These are phyloP conservation scores for Leishmania major DNA, from an alignment of 208 protist species.

Conservation along the genomic window DNA sequence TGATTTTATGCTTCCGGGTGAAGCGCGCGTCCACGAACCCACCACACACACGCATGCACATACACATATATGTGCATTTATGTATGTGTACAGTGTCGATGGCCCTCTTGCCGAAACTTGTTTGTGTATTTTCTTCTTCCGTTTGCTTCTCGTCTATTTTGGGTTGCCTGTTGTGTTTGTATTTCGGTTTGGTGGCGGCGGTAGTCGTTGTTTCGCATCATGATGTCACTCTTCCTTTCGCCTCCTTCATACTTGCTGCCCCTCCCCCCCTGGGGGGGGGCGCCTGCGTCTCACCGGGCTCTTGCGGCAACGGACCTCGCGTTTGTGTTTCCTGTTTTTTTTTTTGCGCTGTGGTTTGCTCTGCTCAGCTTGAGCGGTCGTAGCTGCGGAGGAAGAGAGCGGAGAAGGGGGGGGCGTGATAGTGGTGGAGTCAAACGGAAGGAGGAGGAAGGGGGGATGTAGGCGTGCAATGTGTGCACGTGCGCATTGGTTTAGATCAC, in stretches of 20 bases:
- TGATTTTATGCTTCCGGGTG: not conserved
- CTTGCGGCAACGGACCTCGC: not conserved
- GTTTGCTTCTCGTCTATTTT: not conserved
- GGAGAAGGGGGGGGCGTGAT: not conserved
- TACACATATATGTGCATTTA: not conserved
- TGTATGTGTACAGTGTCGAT: not conserved
- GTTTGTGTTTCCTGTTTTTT: not conserved
- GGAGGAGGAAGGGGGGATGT: not conserved
- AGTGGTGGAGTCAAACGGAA: not conserved
- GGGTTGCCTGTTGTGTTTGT: not conserved
- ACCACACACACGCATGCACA: not conserved
- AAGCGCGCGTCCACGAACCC: not conserved
- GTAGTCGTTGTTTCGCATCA: not conserved
- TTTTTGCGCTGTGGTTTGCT: not conserved
- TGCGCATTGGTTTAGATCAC: not conserved
- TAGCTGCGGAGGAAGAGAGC: not conserved
- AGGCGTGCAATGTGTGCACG: not conserved
- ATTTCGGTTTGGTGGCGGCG: not conserved
- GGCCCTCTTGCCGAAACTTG: not conserved
- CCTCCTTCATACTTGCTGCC: not conserved
- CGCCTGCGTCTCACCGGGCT: not conserved
- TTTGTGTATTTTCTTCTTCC: not conserved
- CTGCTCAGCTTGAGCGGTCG: not conserved
- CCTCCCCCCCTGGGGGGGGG: not conserved
- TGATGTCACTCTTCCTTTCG: not conserved